Evolutionary conservation across 108 stramenopile genomes (phyloP), one percentile per base, ranked within the genome.

Genomic region (Chaetoceros muelleri): DNA sequence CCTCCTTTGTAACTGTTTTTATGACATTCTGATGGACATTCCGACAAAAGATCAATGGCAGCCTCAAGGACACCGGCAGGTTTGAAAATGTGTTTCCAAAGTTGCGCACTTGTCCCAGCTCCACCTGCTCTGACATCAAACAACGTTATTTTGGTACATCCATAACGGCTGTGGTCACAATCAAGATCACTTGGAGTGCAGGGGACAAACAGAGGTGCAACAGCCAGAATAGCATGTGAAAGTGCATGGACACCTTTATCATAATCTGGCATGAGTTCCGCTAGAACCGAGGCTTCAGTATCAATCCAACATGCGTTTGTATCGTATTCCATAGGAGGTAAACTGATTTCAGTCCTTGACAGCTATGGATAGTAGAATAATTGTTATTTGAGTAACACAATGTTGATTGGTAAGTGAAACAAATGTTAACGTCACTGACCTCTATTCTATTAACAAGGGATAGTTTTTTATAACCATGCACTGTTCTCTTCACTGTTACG

Each of bases 241-340:
- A 93, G 62, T 18, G 94, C 95, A 73, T 98, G 97, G 2, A 95
- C 75, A 1, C 97, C 95, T 26, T 66, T 58, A 55, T 82, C 81
- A 61, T 71, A 91, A 45, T 66, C 55, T 2, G 28, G 25, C 23
- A 87, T 54, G 13, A 76, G 50, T 21, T 57, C 70, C 30, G 51
- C 48, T 2, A 91, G 58, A 30, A 52, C 57, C n/a, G 56, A 26
- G 7, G 85, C 77, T 52, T 84, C 81, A 21, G 89, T 64, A 64
- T 98, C 98, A 34, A 95, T 53, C 95, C 96, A 98, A 22, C 93
- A 52, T 2, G 87, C 98, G 55, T 74, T 72, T 3, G 90, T 97
- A 44, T 90, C 93, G 57, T 75, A 98, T 72, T 95, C 89, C 75
- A 97, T 81, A 7, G 90, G 72, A 0, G 98, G 98, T 17, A 98